Evolutionary conservation across 78 protist species (phyloP).

Genomic region (Dictyostelium capitatum): DNA sequence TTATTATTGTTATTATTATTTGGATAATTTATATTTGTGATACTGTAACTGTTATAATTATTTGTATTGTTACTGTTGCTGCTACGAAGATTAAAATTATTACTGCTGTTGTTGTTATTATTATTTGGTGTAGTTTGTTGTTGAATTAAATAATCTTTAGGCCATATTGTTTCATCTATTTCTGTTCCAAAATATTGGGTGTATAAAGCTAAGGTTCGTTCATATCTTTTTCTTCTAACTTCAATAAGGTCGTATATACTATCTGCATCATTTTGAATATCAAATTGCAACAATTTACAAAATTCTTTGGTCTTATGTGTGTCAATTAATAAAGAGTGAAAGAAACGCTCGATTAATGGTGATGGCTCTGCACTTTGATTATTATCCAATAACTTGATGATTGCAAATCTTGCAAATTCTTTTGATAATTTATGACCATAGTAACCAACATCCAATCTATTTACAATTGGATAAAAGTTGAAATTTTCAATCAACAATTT

Average conservation of each 20-base stretch:
- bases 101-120: neutral
- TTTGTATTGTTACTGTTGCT: neutral
- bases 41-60: neutral
- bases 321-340: neutral
- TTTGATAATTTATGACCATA: neutral
- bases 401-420: neutral
- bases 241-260: neutral
- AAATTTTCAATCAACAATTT: neutral
- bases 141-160: neutral
- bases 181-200: neutral
- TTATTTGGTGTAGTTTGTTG: neutral
- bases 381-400: neutral
- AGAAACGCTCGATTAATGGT: neutral
- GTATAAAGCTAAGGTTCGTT: neutral
- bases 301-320: neutral
- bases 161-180: neutral
- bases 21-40: no score
- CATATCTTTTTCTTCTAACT: conserved; percentile 7
- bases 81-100: neutral
- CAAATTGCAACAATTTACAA: neutral
- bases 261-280: neutral
- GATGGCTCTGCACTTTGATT: neutral
- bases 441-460: neutral
- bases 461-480: neutral
- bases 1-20: no score